A percentile compares a stretch with the other conserved stretches of the same genome.
phyloP scores from a whole-genome alignment of 169 alveolate species.

The Cryptosporidium andersoni region DNA sequence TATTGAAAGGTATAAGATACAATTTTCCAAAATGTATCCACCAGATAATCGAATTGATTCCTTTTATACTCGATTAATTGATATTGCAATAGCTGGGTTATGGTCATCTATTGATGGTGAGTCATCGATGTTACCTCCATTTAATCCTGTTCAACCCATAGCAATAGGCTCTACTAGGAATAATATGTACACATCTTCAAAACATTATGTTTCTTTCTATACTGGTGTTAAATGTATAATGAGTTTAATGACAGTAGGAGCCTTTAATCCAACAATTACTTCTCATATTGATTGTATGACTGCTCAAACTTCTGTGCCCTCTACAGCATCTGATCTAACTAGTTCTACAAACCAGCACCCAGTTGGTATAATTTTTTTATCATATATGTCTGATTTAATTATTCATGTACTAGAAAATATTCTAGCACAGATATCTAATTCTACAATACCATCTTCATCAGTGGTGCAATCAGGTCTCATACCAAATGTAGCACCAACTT shows the following conservation, averaged over 20 bases:
- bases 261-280: no score
- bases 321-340: no score
- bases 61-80: conserved; percentile 37
- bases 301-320: no score
- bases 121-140: conserved; percentile 22
- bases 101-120: conserved; percentile 43
- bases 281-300: no score
- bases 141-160: not conserved
- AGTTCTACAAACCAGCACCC: no score
- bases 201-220: conserved; percentile 11
- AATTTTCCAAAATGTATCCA: conserved; percentile 2
- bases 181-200: not conserved
- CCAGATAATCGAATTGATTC: conserved; percentile 42
- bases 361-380: conserved; percentile 6
- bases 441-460: not conserved
- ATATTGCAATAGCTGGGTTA: conserved; percentile 30
- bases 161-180: not conserved
- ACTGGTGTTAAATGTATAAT: conserved; percentile 27
- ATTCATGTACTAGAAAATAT: conserved; percentile 20
- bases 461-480: not conserved
- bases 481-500: no score
- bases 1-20: conserved; percentile 11
- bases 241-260: conserved; percentile 17
- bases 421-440: not conserved
- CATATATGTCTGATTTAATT: conserved; percentile 34